Evolutionary conservation across 169 alveolate genomes (phyloP), one percentile per base, ranked within the genome.

Genomic region (Neospora caninum): DNA sequence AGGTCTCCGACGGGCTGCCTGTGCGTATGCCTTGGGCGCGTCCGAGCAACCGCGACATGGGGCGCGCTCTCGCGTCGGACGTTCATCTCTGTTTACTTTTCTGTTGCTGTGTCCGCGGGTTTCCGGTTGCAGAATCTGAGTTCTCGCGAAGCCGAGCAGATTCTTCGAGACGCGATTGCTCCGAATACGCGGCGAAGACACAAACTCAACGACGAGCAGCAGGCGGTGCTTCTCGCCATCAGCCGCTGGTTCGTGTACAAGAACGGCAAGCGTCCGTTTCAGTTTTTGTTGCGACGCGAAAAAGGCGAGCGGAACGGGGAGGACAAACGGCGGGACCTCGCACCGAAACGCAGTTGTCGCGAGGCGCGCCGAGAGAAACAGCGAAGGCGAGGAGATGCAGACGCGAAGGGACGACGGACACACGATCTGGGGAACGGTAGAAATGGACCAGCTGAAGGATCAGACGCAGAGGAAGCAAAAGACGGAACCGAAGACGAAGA

Each of bases 231-330:
- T 4, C 64, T 70, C 27, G 94, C 91, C 34, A 53, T 78, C 38
- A 43, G 88, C 16, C 29, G 94, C 34, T 91, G 94, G 94, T 78
- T 91, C 67, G 82, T 54, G 42, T 91, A 73, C 82, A 34, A 80
- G 80, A 89, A 91, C 39, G 94, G 89, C 80, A 58, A 89, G 31
- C 88, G 89, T 58, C 94, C 94, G 9, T 91, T 91, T 43, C 88
- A 34, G 39, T 29, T 49, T 73, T 64, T 45, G 0, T 27, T 64
- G 89, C 36, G 0, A 70, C n/a, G n/a, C 31, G 20, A 1, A 69
- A 41, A 41, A 45, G 20, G 0, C 86, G 36, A 64, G 93, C n/a
- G 22, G 42, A 88, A 27, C 38, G 38, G 0, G 73, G 41, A 49
- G 13, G 58, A 4, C 58, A 13, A 13, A 49, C 22, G 13, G 58